Evolutionary conservation across 129 eudicot genomes (phyloP), one percentile per base, ranked within the genome.

Genomic region (Flaveria ramosissima): DNA sequence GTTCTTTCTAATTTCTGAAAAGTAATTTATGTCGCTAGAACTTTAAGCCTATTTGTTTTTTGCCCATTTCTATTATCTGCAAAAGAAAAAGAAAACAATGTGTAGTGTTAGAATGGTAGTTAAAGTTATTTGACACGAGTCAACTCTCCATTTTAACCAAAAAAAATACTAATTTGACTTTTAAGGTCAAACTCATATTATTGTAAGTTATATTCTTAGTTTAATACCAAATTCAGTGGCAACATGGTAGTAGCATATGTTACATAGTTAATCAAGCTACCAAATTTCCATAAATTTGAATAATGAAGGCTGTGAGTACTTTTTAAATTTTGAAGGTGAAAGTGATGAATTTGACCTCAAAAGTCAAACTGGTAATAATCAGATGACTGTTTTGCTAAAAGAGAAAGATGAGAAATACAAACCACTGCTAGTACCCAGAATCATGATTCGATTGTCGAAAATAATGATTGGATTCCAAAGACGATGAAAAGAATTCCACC

Each of bases 401-500:
- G 19, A 50, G 52, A 71, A 53, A 27, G 47, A 30, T 26, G 46
- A 16, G 13, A 20, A 13, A 26, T 4, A 61, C 59, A 7, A 69
- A 57, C 64, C 63, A 4, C 15, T 63, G 9, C 6, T 21, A 2
- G 17, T n/a, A 65, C 43, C 55, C 11, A 15, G 61, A 41, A 60
- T 89, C 80, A 83, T 24, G 83, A 81, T 53, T 84, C 86, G 3
- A 78, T 76, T 0, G 88, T 76, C 13, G 87, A 78, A 70, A 92
- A 82, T 73, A 88, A 83, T 39, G 92, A 92, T 46, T 89, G 90
- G 71, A 92, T 79, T 63, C 97, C 96, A 48, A 92, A 88, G 46
- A 89, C 80, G 53, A 92, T 86, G 83, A 92, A 92, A 47, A 92
- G 93, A 79, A 84, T 69, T 61, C 97, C 96, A 56, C 96, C 92